These are phyloP conservation scores for Helianthus annuus DNA, from an alignment of 129 eudicot species.

Conservation along the genomic window DNA sequence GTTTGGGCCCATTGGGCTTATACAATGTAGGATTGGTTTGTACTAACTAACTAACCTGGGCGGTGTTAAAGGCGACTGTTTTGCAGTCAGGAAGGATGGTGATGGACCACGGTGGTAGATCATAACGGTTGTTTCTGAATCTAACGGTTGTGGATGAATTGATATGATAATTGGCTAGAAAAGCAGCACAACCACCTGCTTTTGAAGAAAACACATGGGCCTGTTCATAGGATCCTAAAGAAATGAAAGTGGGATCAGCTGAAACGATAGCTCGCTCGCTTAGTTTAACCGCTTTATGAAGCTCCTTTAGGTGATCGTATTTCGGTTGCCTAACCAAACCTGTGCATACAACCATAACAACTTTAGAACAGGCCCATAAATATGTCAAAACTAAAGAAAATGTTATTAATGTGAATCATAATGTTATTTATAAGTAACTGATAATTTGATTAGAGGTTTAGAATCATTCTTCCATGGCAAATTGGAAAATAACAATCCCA, in stretches of 20 bases:
- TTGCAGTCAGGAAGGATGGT: slow-evolving; percentile 91
- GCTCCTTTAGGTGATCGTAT: slow-evolving; percentile 73
- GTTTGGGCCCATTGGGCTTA: too few species aligned
- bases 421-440: too few species aligned
- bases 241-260: slow-evolving; percentile 61
- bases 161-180: slow-evolving; percentile 70
- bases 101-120: slow-evolving; percentile 90
- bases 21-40: background rate
- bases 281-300: slow-evolving; percentile 69
- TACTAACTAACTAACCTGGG: slow-evolving; percentile 61
- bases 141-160: slow-evolving; percentile 52
- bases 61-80: slow-evolving; percentile 67
- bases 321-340: slow-evolving; percentile 84
- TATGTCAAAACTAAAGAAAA: too few species aligned
- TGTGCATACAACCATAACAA: slow-evolving; percentile 19
- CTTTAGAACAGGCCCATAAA: background rate
- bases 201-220: slow-evolving; percentile 67
- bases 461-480: too few species aligned
- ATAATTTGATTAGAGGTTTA: too few species aligned
- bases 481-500: too few species aligned
- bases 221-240: slow-evolving; percentile 74
- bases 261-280: slow-evolving; percentile 67
- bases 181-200: slow-evolving; percentile 76
- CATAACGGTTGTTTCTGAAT: slow-evolving; percentile 52
- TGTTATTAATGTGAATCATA: too few species aligned